Base-by-base conservation (phyloP, 352 stramenopile species). In the Phytopythium ostracodes region DNA sequence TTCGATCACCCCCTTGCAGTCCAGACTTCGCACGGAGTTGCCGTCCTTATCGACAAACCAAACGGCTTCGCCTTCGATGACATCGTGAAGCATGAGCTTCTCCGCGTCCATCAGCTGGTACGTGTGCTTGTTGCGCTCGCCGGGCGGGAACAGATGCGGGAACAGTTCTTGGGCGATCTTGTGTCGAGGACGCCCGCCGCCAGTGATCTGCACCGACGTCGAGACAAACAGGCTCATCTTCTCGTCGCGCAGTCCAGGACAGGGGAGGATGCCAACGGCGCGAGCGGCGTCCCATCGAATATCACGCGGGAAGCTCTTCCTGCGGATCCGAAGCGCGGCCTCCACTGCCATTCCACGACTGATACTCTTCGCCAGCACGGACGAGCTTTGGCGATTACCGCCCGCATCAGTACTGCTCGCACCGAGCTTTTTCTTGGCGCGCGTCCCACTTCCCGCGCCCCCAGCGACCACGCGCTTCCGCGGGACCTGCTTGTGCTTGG, bases 11-110 rank as follows among this genome's bases (percentile, higher is more conserved):
- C 77, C 82, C 14, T 74, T 67, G 36, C 85, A 94, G 58, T 89
- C 72, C 29, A 94, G 65, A 62, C 83, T 92, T 2, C 85, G 81
- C 3, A 94, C 77, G 1, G 72, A 83, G 46, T 71, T 75, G 5
- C 76, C 85, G 58, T 94, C 85, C 55, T 88, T 91, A 60, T 94
- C 85, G 25, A 94, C 72, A 50, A 89, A 91, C 85, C 85, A 94
- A 20, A 88, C 63, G 4, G 81, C 77, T 51, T 94, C 85, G 2
- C 72, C 70, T 55, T 92, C 79, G 29, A 92, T 76, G 7, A 82
- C 81, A 50, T 94, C 85, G n/a, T 89, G 82, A 17, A 94, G 61
- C 38, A 87, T 56, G 2, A 88, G 24, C 35, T 89, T 89, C 66
- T 91, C 67, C 7, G 73, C 73, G 36, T 81, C 73, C 18, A 80